Evolutionary conservation across 495 filamentous ascomycete species (phyloP), one percentile per base, ranked within the genome.

Genomic region (Aspergillus panamensis): DNA sequence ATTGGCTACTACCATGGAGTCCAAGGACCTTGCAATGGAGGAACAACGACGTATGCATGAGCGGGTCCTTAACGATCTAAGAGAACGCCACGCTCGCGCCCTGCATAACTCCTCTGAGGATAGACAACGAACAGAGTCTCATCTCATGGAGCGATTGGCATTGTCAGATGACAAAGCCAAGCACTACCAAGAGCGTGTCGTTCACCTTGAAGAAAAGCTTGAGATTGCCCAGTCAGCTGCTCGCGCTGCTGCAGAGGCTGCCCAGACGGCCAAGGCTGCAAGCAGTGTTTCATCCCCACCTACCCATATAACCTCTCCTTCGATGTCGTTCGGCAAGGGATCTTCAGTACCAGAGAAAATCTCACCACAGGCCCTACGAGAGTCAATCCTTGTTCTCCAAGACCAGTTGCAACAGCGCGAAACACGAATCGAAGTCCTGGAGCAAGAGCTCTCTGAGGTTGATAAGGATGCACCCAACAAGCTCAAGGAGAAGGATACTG

Each of bases 391-490:
- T 66, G 94, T 96, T 19, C 82, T 98, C 29, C 95, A 97, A 69
- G 92, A 96, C 68, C 94, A 98, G 66, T 83, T 98, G 44, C 93
- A 97, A 66, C 90, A 93, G 65, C 92, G 94, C 54, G 94, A 97
- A 73, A 80, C 83, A 19, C 84, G 82, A 21, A 95, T 97, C 64
- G 94, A 98, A 65, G 81, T 84, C 55, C 88, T 97, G 16, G 90
- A 96, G 73, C 81, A 84, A 43, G 77, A 85, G 50, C 73, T 91
- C 20, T 71, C 84, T 8, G 73, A 80, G 29, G 72, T 88, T 8
- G 91, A 93, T 60, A 75, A 82, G 20, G 86, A 94, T 31, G 87
- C 88, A 0, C 84, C 89, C 1, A 79, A 74, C 60, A 95, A 93
- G 79, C 81, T 96, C 62, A 87, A 89, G 50, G 91, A 94, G 67